Conservation (phyloP, 148 eudicot genomes). For the Pouteria glomerata region DNA sequence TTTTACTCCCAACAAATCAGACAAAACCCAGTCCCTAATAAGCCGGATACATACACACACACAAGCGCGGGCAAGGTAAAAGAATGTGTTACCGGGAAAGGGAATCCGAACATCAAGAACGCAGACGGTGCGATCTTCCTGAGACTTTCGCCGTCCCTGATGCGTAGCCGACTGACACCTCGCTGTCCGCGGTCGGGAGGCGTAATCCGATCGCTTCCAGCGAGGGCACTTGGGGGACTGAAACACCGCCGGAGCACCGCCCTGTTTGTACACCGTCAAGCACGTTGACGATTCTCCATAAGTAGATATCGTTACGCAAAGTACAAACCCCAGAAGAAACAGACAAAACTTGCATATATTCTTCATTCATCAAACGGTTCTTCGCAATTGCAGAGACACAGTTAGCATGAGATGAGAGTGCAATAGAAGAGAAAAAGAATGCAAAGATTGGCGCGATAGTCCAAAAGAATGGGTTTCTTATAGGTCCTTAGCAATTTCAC, state of each 20-base stretch:
- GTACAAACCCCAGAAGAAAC: conserved; percentile 19
- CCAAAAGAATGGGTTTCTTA: no score
- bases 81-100: conserved; percentile 54
- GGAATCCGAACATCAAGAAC: conserved; percentile 75
- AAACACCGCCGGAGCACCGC: conserved; percentile 96
- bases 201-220: conserved; percentile 59
- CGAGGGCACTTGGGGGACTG: conserved; percentile 93
- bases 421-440: no score
- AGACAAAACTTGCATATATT: neutral
- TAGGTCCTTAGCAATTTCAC: no score
- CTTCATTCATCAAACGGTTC: neutral
- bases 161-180: conserved; percentile 54
- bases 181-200: conserved; percentile 23
- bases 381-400: no score
- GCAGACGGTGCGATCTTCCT: conserved; percentile 86
- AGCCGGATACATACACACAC: neutral
- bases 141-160: conserved; percentile 70
- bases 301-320: neutral
- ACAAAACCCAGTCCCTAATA: neutral
- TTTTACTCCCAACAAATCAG: neutral
- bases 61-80: neutral
- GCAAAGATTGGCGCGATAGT: no score
- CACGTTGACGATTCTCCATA: conserved; percentile 73
- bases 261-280: conserved; percentile 73
- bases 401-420: no score